These are phyloP conservation scores for Erodium trifolium DNA, from an alignment of 441 rosid genomes.

Conservation along the genomic window DNA sequence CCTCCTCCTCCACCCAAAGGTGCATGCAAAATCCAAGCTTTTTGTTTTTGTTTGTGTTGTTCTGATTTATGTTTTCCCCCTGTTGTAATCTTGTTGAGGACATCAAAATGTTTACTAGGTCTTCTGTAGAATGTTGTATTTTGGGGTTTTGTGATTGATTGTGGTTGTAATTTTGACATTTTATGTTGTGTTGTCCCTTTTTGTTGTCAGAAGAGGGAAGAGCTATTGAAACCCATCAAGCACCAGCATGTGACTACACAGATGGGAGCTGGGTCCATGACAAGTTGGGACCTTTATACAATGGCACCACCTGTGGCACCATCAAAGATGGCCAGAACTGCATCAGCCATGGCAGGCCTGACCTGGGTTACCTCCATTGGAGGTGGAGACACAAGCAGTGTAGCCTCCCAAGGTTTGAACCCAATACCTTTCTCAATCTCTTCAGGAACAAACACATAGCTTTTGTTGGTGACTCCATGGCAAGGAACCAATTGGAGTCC, in stretches of 20 bases:
- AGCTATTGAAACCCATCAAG: not conserved
- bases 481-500: slow-evolving; percentile 89
- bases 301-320: slow-evolving; percentile 61
- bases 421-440: slow-evolving; percentile 47
- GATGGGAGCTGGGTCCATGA: slow-evolving; percentile 66
- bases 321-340: slow-evolving; percentile 84
- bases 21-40: not conserved
- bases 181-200: too few species aligned
- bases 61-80: not conserved
- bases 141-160: not conserved
- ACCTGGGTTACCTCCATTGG: slow-evolving; percentile 70
- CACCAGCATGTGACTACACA: slow-evolving; percentile 53
- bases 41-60: not conserved
- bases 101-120: not conserved
- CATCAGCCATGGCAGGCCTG: slow-evolving; percentile 73
- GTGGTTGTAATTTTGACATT: not conserved
- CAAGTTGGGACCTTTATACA: slow-evolving; percentile 67
- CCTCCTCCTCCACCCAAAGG: not conserved
- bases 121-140: not conserved
- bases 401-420: slow-evolving; percentile 75
- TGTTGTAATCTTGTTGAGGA: not conserved
- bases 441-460: slow-evolving; percentile 58
- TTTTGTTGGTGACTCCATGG: slow-evolving; percentile 90
- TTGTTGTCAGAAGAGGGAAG: slow-evolving; percentile 37
- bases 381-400: slow-evolving; percentile 79